phyloP scores from a whole-genome alignment of 148 eudicot species.

The Arctostaphylos glauca region DNA sequence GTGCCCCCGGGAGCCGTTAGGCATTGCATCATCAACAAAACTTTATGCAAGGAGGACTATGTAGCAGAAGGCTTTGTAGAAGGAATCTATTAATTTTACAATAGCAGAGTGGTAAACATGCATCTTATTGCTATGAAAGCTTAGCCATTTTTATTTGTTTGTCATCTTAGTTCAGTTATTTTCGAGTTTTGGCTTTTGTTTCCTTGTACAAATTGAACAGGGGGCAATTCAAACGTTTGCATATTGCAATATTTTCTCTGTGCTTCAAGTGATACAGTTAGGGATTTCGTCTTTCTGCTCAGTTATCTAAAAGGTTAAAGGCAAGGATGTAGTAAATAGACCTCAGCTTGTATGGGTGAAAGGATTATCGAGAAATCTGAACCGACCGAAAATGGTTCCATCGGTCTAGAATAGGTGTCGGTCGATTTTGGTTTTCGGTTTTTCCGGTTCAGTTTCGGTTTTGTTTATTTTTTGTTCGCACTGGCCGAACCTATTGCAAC shows the following conservation, averaged over 20 bases:
- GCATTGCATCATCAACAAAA: not conserved
- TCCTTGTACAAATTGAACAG: not conserved
- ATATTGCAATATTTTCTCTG: not conserved
- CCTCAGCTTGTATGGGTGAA: no score
- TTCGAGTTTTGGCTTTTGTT: not conserved
- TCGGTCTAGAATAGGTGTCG: no score
- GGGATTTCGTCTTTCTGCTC: no score
- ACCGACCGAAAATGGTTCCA: no score
- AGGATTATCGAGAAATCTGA: no score
- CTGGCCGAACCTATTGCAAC: not conserved
- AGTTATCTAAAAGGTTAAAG: no score
- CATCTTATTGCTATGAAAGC: not conserved
- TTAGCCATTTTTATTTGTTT: not conserved
- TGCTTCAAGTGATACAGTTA: no score
- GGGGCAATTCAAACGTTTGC: not conserved
- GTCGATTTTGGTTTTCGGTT: no score
- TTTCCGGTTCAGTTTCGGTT: no score
- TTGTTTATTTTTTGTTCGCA: no score
- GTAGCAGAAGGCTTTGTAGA: not conserved
- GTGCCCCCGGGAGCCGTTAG: not conserved
- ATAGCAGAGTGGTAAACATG: not conserved
- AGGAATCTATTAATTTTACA: conserved; percentile 5
- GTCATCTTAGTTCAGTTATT: not conserved
- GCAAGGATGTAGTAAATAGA: no score
- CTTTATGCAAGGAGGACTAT: not conserved